phyloP scores from a whole-genome alignment of 2,329 filamentous ascomycete species.

The Colletotrichum tofieldiae region DNA sequence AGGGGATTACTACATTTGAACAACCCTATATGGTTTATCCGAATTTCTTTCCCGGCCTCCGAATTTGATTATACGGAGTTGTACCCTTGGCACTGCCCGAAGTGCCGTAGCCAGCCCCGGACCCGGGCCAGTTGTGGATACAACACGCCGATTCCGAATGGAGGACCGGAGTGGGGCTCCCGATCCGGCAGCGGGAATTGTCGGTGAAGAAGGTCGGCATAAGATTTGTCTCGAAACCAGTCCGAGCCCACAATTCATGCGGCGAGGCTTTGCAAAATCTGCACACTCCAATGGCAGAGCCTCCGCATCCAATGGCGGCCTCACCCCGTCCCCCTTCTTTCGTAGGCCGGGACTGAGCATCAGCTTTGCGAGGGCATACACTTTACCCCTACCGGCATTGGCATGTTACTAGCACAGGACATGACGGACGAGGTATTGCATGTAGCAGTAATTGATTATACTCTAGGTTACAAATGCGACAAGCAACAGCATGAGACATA shows the following conservation, averaged over 20 bases:
- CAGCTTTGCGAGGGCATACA: not conserved
- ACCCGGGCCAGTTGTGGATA: not conserved
- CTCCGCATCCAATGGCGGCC: not conserved
- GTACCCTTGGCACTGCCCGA: not conserved
- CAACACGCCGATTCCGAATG: not conserved
- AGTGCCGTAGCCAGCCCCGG: not conserved
- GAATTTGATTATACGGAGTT: not conserved
- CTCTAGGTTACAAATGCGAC: not conserved
- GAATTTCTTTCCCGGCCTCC: not conserved
- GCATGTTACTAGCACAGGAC: not conserved
- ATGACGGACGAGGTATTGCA: not conserved
- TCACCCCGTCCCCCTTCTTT: not conserved
- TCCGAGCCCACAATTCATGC: conserved; percentile 5
- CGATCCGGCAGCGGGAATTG: not conserved
- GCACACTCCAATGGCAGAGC: not conserved
- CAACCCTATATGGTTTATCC: no score
- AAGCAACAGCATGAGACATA: not conserved
- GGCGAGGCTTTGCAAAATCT: not conserved
- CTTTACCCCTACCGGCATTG: not conserved
- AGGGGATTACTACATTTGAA: no score
- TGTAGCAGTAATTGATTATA: not conserved
- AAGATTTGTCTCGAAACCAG: conserved; percentile 2
- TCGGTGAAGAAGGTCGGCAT: not conserved
- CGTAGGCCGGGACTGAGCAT: not conserved
- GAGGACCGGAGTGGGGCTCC: not conserved